These are phyloP conservation scores for Vigna hirtella DNA, from an alignment of 306 rosid species.

Conservation along the genomic window DNA sequence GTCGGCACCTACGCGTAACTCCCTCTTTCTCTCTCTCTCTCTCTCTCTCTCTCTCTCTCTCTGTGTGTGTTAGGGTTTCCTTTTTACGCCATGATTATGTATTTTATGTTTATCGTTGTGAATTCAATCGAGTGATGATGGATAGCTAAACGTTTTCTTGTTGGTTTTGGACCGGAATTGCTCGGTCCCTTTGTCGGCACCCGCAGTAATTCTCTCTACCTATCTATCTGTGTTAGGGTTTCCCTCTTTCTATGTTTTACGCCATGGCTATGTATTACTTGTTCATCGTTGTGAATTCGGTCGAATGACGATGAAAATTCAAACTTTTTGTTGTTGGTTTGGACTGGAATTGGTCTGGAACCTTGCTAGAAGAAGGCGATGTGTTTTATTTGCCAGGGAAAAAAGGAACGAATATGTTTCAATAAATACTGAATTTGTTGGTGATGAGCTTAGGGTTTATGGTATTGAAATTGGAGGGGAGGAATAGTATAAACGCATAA, in stretches of 20 bases:
- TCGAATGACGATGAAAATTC: background rate
- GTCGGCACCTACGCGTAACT: conserved; percentile 65
- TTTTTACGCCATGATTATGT: background rate
- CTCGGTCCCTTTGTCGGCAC: conserved; percentile 67
- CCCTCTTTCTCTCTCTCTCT: background rate
- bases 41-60: background rate
- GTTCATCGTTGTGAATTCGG: background rate
- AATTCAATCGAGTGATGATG: background rate
- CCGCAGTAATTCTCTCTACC: conserved; percentile 47
- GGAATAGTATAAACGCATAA: conserved; percentile 16
- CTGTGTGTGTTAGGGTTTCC: background rate
- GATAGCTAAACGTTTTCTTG: too few relatives aligned
- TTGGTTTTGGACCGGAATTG: too few relatives aligned
- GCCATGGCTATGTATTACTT: background rate
- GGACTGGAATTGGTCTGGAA: background rate
- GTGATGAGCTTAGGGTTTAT: background rate
- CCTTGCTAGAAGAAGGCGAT: background rate
- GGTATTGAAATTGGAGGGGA: background rate
- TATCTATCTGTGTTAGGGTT: background rate
- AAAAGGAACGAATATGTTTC: background rate
- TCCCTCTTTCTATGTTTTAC: background rate
- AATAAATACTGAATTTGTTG: background rate
- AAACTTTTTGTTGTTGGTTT: background rate
- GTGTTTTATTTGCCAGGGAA: conserved; percentile 2
- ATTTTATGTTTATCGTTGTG: background rate